Evolutionary conservation across 371 early-diverging fungal species (phyloP), one percentile per base, ranked within the genome.

Genomic region (Rhizopus arrhizus): DNA sequence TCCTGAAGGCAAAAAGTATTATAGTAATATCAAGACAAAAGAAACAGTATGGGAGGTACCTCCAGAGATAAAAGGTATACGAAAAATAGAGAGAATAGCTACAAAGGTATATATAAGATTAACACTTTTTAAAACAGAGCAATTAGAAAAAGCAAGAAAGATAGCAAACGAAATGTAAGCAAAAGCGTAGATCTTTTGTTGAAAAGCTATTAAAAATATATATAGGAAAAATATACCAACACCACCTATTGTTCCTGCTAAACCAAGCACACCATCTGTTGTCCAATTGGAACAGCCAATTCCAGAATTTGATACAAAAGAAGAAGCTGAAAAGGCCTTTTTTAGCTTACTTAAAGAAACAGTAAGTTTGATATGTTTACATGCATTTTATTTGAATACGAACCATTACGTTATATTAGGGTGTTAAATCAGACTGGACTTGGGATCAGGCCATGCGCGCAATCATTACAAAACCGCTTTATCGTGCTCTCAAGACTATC

Each of bases 391-490:
- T n/a, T 52, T 46, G 29, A 15, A 22, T 28, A n/a, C 12, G 3
- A 40, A 49, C 9, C 15, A 7, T 6, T 40, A 40, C 9, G 3
- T 42, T 8, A 3, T 33, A 35, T 8, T 64, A 90, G 86, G 87
- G 87, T 15, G 93, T 95, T 0, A 82, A 82, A 47, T 70, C 89
- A 12, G 81, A 86, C 36, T 95, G 94, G 94, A 88, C 89, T 3
- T 97, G 96, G 95, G 95, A 95, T 56, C 88, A 92, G 59, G 89
- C 95, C 6, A 90, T 95, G 88, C 86, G 93, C 8, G 87, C 87
- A 4, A 87, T 92, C 11, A 89, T 90, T 51, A 86, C 84, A 47
- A 86, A 94, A 56, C 92, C 95, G 0, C 73, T 89, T 65, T 97
- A 95, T 65, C 80, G 91, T n/a, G 86, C 92, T 2, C 70, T 97